Base-by-base conservation (phyloP, 164 flowering plant species). In the Vitis cinerea region DNA sequence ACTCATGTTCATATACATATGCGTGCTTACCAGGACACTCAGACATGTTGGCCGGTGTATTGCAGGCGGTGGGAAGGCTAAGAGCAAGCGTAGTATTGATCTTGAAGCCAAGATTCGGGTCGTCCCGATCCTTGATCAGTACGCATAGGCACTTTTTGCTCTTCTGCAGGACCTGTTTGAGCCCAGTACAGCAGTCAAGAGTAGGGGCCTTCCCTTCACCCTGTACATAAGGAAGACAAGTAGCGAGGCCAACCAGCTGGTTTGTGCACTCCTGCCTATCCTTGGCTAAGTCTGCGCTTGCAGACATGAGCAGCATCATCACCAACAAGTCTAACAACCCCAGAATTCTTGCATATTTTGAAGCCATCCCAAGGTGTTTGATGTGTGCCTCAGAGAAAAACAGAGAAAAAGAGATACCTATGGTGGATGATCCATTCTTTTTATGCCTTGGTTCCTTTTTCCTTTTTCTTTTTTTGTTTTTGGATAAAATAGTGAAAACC, bases 41-140 rank as follows among this genome's bases (percentile, higher is more conserved):
- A 14, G 75, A 62, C 4, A 53, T 63, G 30, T 63, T 76, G 31
- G 65, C 27, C 0, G 67, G 57, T 5, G 58, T 59, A 10, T 68
- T 68, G 37, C 72, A 71, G 12, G 59, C 14, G 23, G 56, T 55
- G 17, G 67, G 74, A 44, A 71, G 79, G 63, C 54, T 50, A n/a
- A 64, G 1, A 0, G 79, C 79, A 15, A 67, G 75, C 2, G 75
- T 76, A 6, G 72, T 75, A 53, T 76, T 71, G 37, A 76, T 62
- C 65, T 76, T 76, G 54, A 71, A 27, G 17, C 75, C 75, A 10
- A 71, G 72, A 23, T 12, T 12, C 9, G 75, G 72, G 5, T 76
- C 72, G 12, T 71, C 50, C 9, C 69, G 48, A 64, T 76, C 79
- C 16, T 47, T 51, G n/a, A 76, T 62, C 19, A 71, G 69, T 47